These are phyloP conservation scores for Peltaster fructicola DNA, from an alignment of 2,329 filamentous ascomycete genomes.

Conservation along the genomic window DNA sequence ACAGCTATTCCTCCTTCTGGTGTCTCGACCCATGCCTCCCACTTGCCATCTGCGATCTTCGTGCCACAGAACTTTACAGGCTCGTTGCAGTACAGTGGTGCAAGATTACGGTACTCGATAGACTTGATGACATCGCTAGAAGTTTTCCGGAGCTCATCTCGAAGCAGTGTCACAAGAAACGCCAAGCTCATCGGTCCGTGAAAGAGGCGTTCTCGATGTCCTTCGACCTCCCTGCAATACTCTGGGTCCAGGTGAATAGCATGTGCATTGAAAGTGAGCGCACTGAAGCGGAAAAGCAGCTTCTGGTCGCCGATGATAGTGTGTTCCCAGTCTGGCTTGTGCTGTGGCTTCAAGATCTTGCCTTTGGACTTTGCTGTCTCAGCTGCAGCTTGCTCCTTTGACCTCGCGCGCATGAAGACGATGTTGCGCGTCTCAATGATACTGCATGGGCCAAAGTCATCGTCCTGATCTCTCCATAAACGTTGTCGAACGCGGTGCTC, in stretches of 20 bases:
- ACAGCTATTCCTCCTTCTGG: constrained; percentile 26
- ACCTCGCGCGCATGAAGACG: constrained; percentile 42
- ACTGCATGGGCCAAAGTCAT: constrained; percentile 24
- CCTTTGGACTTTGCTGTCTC: constrained; percentile 13
- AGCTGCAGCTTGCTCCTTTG: constrained; percentile 20
- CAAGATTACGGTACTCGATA: constrained; percentile 65
- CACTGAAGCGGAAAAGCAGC: constrained; percentile 79
- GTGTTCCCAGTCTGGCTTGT: constrained; percentile 37
- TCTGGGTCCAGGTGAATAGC: constrained; percentile 65
- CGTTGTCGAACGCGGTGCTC: constrained; percentile 22
- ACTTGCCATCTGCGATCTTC: constrained; percentile 24
- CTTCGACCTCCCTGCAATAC: constrained; percentile 55
- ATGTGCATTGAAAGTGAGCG: constrained; percentile 84
- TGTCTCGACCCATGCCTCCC: constrained; percentile 25
- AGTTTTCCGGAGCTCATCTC: constrained; percentile 30
- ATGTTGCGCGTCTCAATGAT: constrained; percentile 43
- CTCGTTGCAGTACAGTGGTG: constrained; percentile 62
- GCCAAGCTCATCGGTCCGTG: constrained; percentile 72
- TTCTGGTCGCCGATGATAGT: constrained; percentile 46
- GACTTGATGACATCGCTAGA: constrained; percentile 27
- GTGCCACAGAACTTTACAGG: constrained; percentile 51
- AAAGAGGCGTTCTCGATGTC: constrained; percentile 57
- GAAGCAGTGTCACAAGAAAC: constrained; percentile 54
- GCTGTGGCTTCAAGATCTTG: constrained; percentile 28
- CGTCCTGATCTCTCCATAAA: constrained; percentile 26